Evolutionary conservation across 2,329 filamentous ascomycete genomes (phyloP), one percentile per base, ranked within the genome.

Genomic region (Aspergillus quadricinctus): DNA sequence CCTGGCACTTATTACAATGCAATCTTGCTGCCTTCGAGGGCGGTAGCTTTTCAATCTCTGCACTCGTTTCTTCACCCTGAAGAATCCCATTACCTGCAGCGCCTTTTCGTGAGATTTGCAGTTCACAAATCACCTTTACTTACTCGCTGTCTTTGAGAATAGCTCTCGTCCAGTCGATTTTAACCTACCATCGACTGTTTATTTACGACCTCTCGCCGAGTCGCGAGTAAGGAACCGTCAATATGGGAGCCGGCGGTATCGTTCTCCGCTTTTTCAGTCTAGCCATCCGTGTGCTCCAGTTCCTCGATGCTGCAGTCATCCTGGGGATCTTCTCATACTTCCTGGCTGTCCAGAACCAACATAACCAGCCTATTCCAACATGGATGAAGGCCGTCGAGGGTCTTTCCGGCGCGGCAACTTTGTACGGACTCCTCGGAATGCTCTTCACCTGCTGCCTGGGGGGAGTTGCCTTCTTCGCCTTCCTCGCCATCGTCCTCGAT

Each of bases 261-360:
- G 79, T 84, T 65, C 83, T 96, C 65, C 90, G 90, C 67, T 75
- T 83, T 53, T 75, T 82, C 49, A 88, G 90, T 68, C 88, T 88
- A 71, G 80, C 87, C 71, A 78, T 95, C 67, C 89, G 93, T 64
- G 76, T 82, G 62, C 75, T 96, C 55, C 84, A 90, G 67, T 88
- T 96, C 73, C 80, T 83, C 69, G 89, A 85, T 72, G 81, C 88
- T 8, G 85, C 81, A 57, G 81, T 96, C 63, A 83, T 93, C 59
- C 83, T 97, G 59, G 88, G 83, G 63, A 83, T 94, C 67, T 92
- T 88, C 80, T 87, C 86, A 50, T 96, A 95, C 80, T 95, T 92
- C 80, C 84, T 97, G 50, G 85, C 88, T 8, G 82, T 88, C 8
- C 83, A 92, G 14, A 72, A 82, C 59, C 83, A 87, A 66, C 84